Base-by-base conservation (phyloP, 805 yeast genomes). In the Schizosaccharomyces cryophilus region DNA sequence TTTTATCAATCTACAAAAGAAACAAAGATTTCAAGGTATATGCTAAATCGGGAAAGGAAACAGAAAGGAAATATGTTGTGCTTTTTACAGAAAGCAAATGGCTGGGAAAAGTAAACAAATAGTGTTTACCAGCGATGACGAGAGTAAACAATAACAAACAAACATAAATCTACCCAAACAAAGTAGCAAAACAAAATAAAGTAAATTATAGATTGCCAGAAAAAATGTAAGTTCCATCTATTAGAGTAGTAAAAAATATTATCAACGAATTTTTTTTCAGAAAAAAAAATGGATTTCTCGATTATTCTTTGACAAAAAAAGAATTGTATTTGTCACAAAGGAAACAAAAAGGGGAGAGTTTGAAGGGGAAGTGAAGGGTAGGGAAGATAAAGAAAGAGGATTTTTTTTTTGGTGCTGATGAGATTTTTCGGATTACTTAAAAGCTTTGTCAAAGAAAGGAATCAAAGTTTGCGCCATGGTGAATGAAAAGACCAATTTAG, bases 401-500 rank as follows among this genome's bases (percentile, higher is more conserved):
- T 19, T 45, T 19, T 45, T 45, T 45, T 24, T 19, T 13, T 21
- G 26, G 9, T 11, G 2, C 13, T 11, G 17, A 45, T 15, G 17
- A 45, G 17, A 45, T 45, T 5, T 5, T 3, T 5, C 51, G 17
- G 21, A 13, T 51, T 51, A 51, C 35, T 51, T 51, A 17, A 56
- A 30, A 21, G 35, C 24, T 19, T 35, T 81, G 73, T 93, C 98
- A 68, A 89, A 88, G 63, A 95, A 95, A 63, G 98, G 98, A 67
- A 93, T 93, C 76, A 93, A 80, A 29, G 61, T 59, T 42, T 59
- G 61, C 7, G 61, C 61, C 40, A 59, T 38, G 40, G 61, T 45
- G 15, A 42, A 59, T n/a, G 61, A 59, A 73, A 93, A 93, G 61
- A 93, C 98, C 69, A 93, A 80, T 76, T 93, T 93, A 62, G 98